Percentiles rank a stretch among this genome's conserved stretches.
Evolutionary conservation across 176 grass and related monocot genomes (phyloP).

Genomic region (Rhynchospora breviuscula): DNA sequence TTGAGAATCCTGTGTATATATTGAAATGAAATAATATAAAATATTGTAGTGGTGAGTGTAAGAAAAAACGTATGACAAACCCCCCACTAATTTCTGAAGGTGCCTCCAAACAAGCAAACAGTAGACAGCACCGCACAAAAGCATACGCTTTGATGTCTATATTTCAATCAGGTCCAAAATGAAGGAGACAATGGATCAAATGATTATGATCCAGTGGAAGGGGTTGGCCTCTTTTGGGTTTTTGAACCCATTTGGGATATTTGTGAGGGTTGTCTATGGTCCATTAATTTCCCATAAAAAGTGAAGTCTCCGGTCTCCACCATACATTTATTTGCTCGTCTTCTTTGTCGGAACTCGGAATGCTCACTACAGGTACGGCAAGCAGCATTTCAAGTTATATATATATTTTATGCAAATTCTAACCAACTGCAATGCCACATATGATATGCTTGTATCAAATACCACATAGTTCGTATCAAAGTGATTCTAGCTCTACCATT

Average conservation of each 20-base stretch:
- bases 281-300: not conserved
- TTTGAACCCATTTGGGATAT: not conserved
- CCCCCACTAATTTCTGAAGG: not conserved
- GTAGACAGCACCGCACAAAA: not conserved
- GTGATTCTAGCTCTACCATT: too few relatives aligned
- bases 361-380: not conserved
- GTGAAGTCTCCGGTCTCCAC: not conserved
- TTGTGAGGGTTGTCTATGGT: not conserved
- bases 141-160: not conserved
- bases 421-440: too few relatives aligned
- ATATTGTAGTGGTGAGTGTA: too few relatives aligned
- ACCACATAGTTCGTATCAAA: too few relatives aligned
- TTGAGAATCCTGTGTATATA: not conserved
- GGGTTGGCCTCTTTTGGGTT: not conserved
- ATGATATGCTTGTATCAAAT: too few relatives aligned
- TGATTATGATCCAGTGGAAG: conserved; percentile 1
- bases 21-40: not conserved
- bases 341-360: not conserved
- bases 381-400: too few relatives aligned
- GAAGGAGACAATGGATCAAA: conserved; percentile 9
- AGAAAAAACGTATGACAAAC: not conserved
- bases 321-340: not conserved
- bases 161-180: conserved; percentile 10
- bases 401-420: too few relatives aligned
- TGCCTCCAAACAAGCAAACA: not conserved